A percentile compares a stretch with the other conserved stretches of the same genome.
Conservation (phyloP, 345 rosid species). For the Murraya paniculata region DNA sequence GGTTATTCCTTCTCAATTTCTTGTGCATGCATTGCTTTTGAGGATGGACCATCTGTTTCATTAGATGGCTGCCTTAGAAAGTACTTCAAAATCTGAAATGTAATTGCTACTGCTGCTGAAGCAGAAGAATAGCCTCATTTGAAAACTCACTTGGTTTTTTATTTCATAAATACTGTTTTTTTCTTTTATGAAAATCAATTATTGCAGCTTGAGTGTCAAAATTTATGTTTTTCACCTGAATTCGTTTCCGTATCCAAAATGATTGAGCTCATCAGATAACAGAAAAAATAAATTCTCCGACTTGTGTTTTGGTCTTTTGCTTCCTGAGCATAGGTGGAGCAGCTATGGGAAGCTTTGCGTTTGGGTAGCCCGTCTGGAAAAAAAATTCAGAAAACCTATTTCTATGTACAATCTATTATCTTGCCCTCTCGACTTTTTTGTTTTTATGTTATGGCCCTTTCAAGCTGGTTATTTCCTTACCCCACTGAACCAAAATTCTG, state of each 20-base stretch:
- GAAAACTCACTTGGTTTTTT: not conserved
- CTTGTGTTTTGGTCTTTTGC: not conserved
- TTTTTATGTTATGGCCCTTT: too few species aligned
- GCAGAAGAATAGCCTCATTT: not conserved
- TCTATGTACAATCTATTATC: too few species aligned
- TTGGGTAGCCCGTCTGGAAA: too few species aligned
- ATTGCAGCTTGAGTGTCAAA: not conserved
- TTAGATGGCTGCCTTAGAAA: not conserved
- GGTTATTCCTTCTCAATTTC: slow-evolving; percentile 28
- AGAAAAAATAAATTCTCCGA: not conserved
- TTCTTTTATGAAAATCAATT: not conserved
- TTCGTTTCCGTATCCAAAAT: not conserved
- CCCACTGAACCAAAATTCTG: too few species aligned
- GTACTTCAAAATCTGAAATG: not conserved
- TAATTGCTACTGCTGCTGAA: not conserved
- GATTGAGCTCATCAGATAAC: not conserved
- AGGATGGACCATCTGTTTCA: not conserved
- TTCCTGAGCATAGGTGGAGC: not conserved
- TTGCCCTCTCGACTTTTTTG: too few species aligned
- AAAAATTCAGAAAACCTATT: too few species aligned
- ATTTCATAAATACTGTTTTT: not conserved
- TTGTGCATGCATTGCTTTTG: not conserved
- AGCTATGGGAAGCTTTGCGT: too few species aligned
- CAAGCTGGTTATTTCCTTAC: too few species aligned
- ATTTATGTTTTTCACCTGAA: not conserved